Conservation (phyloP, 176 grass and related monocot genomes). For the Cenchrus americanus region DNA sequence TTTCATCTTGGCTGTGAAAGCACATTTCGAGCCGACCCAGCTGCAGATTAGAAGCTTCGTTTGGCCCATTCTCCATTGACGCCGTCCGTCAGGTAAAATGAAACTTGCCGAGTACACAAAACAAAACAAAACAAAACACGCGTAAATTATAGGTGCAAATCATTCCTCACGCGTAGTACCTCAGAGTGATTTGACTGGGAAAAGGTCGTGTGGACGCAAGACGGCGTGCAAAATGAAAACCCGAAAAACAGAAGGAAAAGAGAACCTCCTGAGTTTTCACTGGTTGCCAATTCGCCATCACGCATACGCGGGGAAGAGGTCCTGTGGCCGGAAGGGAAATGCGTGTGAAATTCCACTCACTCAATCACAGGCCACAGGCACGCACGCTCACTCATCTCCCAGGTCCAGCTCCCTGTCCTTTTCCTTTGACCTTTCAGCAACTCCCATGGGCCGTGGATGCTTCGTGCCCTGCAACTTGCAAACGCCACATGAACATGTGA, state of each 20-base stretch:
- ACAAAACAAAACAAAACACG: not conserved
- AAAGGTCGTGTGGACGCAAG: not conserved
- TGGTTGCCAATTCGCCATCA: not conserved
- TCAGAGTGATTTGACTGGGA: not conserved
- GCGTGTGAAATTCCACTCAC: slow-evolving; percentile 19
- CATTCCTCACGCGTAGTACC: not conserved
- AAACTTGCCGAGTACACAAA: not conserved
- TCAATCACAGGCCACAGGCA: no score
- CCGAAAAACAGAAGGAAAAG: not conserved
- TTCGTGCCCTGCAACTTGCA: not conserved
- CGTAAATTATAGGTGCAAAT: not conserved
- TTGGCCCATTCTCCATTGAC: no score
- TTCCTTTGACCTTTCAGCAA: slow-evolving; percentile 50
- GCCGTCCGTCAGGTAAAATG: no score
- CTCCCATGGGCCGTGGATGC: not conserved
- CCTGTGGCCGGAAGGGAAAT: not conserved
- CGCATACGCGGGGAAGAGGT: not conserved
- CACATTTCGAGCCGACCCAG: no score
- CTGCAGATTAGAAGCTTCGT: no score
- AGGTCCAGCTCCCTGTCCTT: slow-evolving; percentile 25
- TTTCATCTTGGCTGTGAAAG: no score
- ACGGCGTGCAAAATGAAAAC: not conserved
- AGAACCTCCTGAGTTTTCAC: not conserved
- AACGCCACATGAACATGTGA: slow-evolving; percentile 37
- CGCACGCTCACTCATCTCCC: no score